Percentiles rank a stretch among this genome's conserved stretches.
These are phyloP conservation scores for Calonectria honghensis DNA, from an alignment of 2,329 filamentous ascomycete genomes.

Conservation along the genomic window DNA sequence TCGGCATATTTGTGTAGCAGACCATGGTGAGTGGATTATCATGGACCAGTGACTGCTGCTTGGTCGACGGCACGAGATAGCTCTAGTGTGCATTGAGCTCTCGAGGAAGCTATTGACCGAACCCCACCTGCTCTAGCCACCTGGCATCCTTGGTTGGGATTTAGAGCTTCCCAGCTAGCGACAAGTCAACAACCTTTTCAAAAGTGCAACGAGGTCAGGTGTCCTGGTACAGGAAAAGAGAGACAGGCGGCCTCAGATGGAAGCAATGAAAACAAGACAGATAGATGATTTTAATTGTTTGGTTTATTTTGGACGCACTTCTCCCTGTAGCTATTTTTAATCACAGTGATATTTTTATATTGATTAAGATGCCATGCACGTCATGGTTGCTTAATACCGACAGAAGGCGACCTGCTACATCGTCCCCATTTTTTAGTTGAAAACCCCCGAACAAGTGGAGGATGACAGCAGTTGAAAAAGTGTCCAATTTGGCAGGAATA, in stretches of 20 bases:
- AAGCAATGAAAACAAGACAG: neutral
- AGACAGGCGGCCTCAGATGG: neutral
- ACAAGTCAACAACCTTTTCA: constrained; percentile 14
- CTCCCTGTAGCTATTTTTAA: neutral
- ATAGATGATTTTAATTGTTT: neutral
- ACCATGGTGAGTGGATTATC: neutral
- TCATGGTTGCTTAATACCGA: neutral
- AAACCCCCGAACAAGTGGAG: neutral
- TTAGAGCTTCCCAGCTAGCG: constrained; percentile 9
- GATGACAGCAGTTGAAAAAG: constrained; percentile 1
- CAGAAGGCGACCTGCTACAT: neutral
- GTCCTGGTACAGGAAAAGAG: neutral
- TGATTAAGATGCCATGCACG: neutral
- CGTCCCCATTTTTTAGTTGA: neutral
- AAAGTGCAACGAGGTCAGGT: constrained; percentile 17
- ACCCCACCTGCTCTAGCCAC: constrained; percentile 26
- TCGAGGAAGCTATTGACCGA: constrained; percentile 1
- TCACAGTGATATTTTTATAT: neutral
- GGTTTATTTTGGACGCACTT: neutral
- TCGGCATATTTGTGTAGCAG: neutral
- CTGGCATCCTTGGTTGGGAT: constrained; percentile 5
- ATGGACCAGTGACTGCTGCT: neutral
- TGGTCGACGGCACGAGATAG: neutral
- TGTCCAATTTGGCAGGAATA: constrained; percentile 5
- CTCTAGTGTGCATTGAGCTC: constrained; percentile 14